These are phyloP conservation scores for Moesziomyces antarcticus DNA, from an alignment of 1,284 basidiomycete species.

Conservation along the genomic window DNA sequence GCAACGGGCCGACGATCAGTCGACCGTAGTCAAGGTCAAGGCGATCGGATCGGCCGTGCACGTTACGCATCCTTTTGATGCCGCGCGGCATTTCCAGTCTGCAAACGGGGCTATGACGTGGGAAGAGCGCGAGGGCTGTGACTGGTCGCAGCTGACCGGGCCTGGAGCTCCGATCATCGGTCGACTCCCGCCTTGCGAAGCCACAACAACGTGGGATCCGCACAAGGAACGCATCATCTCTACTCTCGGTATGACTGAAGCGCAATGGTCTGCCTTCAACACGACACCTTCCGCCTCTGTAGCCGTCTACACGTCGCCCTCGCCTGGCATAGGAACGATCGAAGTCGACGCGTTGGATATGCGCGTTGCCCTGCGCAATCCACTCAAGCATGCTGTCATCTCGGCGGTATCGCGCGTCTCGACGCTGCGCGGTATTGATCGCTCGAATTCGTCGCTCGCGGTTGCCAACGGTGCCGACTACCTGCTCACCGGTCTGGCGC, in stretches of 20 bases:
- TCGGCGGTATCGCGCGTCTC: conserved; percentile 20
- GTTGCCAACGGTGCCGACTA: conserved; percentile 61
- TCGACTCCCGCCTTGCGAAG: conserved; percentile 4
- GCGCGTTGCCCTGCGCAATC: conserved; percentile 47
- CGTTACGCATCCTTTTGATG: conserved; percentile 46
- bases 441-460: background rate
- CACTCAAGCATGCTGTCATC: conserved; percentile 61
- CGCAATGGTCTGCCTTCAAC: conserved; percentile 17
- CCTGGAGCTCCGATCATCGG: conserved; percentile 16
- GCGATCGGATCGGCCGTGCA: conserved; percentile 38
- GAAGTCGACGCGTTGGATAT: conserved; percentile 57
- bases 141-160: conserved; percentile 27
- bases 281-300: background rate
- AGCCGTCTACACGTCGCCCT: conserved; percentile 3
- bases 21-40: conserved; percentile 5
- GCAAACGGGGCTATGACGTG: background rate
- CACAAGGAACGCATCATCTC: conserved; percentile 3
- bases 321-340: conserved; percentile 17
- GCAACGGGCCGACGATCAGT: conserved; percentile 3
- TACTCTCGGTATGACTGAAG: conserved; percentile 18
- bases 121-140: conserved; percentile 16
- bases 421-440: conserved; percentile 18
- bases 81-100: conserved; percentile 1
- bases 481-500: conserved; percentile 56
- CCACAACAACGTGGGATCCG: background rate